phyloP scores from a whole-genome alignment of 2,329 filamentous ascomycete genomes.

The Venturia aucupariae region DNA sequence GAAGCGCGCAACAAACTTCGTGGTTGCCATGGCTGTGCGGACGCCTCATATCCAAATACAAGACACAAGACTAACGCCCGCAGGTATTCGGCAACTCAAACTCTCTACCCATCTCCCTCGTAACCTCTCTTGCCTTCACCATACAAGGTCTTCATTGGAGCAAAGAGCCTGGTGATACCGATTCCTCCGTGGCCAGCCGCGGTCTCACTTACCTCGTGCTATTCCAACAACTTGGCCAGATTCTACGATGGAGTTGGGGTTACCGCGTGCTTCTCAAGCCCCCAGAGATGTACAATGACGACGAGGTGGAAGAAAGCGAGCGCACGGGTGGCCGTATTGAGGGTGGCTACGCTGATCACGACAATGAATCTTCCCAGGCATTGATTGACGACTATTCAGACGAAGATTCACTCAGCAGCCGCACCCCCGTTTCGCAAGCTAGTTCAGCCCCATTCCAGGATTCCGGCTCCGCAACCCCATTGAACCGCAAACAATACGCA shows the following conservation, averaged over 20 bases:
- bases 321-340: constrained; percentile 24
- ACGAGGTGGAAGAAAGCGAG: constrained; percentile 43
- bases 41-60: constrained; percentile 11
- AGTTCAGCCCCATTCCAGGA: constrained; percentile 36
- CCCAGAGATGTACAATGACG: constrained; percentile 61
- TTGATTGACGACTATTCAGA: constrained; percentile 34
- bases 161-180: constrained; percentile 81
- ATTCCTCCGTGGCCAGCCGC: constrained; percentile 85
- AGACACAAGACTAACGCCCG: constrained; percentile 15
- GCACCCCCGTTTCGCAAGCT: constrained; percentile 16
- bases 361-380: constrained; percentile 30
- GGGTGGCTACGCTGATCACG: constrained; percentile 46
- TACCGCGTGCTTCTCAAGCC: constrained; percentile 92
- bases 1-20: constrained; percentile 83
- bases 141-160: constrained; percentile 90
- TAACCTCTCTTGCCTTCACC: constrained; percentile 87
- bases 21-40: constrained; percentile 82
- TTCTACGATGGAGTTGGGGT: constrained; percentile 96
- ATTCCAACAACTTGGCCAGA: constrained; percentile 93
- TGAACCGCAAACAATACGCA: constrained; percentile 23
- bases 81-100: constrained; percentile 95
- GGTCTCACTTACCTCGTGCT: constrained; percentile 94
- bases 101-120: constrained; percentile 90
- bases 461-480: constrained; percentile 37
- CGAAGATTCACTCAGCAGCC: constrained; percentile 9